Base-by-base conservation (phyloP, 2,329 filamentous ascomycete genomes). In the Penicillium olsonii region DNA sequence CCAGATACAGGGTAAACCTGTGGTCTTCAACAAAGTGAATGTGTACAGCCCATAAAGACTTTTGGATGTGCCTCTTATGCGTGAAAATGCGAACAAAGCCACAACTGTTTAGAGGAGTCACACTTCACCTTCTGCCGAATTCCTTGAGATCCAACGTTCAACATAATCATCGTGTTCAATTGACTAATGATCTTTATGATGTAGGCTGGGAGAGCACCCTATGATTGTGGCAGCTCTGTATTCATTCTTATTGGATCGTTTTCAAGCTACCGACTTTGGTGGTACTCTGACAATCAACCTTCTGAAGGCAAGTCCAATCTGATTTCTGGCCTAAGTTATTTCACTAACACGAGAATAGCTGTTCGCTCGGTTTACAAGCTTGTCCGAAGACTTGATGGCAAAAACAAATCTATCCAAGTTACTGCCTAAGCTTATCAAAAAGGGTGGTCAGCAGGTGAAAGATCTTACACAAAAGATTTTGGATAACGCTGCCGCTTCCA, bases 351-450 rank as follows among this genome's bases (percentile, higher is more conserved):
- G 19, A 53, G 19, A 54, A 22, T 27, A 83, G 75, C 68, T 84
- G 39, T 74, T 85, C 58, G 69, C 75, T 22, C 74, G 74, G 37
- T 84, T 82, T 54, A 75, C 76, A 12, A 84, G 81, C 6, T 71
- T 85, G 59, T 83, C 80, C 48, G 77, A 77, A 51, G 78, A 81
- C 42, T 74, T 79, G 41, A 70, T 85, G 19, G 78, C 83, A 57
- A 83, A 82, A 61, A 83, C 80, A 8, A 84, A 84, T 57, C 68
- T 84, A 24, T 74, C 75, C 45, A 85, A 84, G 61, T 72, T 84
- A 14, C 67, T 85, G 14, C 75, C 76, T 2, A 75, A 78, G 20
- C 79, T 84, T 55, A 71, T 78, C 44, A 86, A 84, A 66, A 80
- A 79, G 54, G 82, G 81, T 20, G 79, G 79, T 55, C 77, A 76